Conservation (phyloP, 441 rosid genomes). For the Corymbia citriodora region DNA sequence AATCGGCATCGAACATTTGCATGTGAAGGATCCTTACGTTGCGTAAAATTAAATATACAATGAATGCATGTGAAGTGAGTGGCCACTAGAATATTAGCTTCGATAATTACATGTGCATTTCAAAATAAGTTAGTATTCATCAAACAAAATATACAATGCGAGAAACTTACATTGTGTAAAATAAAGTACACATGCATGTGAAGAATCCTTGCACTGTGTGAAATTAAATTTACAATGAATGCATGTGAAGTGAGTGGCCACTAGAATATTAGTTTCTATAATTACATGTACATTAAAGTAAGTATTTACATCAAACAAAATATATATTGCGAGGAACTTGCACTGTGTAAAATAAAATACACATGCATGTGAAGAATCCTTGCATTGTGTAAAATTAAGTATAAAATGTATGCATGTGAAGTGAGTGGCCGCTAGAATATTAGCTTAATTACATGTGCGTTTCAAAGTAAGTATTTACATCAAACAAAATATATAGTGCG, state of each 20-base stretch:
- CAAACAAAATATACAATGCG: background rate
- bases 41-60: background rate
- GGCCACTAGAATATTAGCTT: background rate
- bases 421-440: background rate
- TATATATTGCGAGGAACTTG: background rate
- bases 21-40: background rate
- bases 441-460: background rate
- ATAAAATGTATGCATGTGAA: background rate
- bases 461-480: no score
- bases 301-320: background rate
- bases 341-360: background rate
- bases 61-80: background rate
- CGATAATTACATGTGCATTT: background rate
- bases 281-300: background rate
- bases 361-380: background rate
- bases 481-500: fast-evolving
- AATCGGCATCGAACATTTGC: background rate
- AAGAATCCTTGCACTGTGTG: background rate
- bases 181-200: background rate
- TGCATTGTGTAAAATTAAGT: background rate
- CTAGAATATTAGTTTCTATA: background rate
- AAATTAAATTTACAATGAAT: background rate
- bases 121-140: background rate
- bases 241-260: background rate
- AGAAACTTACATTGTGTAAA: background rate